Evolutionary conservation across 2,329 filamentous ascomycete genomes (phyloP), one percentile per base, ranked within the genome.

Genomic region (Epicoccum sorghinum): DNA sequence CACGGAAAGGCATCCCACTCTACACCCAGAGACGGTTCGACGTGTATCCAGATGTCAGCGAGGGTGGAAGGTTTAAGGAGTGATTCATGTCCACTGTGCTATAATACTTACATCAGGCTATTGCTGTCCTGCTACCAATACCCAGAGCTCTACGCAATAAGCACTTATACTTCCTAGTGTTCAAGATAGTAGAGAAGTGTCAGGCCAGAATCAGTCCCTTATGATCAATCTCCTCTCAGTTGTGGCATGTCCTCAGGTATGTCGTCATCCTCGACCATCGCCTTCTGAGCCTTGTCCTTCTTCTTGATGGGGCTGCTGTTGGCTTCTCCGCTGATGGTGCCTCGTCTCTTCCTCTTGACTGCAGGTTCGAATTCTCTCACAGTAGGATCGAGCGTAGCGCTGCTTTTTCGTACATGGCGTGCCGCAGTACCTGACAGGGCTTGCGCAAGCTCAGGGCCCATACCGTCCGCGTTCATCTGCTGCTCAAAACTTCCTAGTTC

Each of bases 41-140:
- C 75, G 89, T 99, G 18, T 99, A 99, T 75, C 89, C 91, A 0
- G 93, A 99, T 80, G 86, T 99, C 29, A 92, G 87, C 67, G 76
- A 84, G 66, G 87, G 84, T 1, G 78, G 81, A 52, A 73, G 65
- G 27, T 77, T 73, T 62, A 71, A 79, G 36, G 75, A 78, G 52
- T 67, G 62, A 45, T 32, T 13, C 14, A 24, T 4, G 1, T 33
- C 2, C 32, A 33, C 10, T 37, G 27, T 10, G 13, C 13, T 32
- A 42, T 9, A 49, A 38, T 33, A 33, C 32, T 9, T 32, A 41
- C 24, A 47, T 18, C 13, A n/a, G 22, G 18, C 29, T 44, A 27
- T n/a, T 23, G 6, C 29, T 42, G 14, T 42, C 9, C 10, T 7
- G 9, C 12, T 32, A 23, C 32, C 9, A 7, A 42, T 42, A 25